phyloP scores from a whole-genome alignment of 768 basidiomycete genomes.

The Hemileccinum rubropunctum region DNA sequence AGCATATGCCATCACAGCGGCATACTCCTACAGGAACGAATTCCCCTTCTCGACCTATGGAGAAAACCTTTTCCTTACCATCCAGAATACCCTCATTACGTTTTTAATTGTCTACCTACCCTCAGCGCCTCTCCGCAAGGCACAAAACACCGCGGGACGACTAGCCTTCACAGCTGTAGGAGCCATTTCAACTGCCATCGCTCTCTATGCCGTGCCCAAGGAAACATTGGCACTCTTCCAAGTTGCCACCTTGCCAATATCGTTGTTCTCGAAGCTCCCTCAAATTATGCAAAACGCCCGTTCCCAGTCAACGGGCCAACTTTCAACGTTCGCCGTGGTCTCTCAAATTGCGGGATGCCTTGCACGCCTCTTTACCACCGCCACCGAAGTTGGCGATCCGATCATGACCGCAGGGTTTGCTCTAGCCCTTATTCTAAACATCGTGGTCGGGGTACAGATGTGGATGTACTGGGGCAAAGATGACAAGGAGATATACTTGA shows the following conservation, averaged over 20 bases:
- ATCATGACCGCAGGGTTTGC: slow-evolving; percentile 83
- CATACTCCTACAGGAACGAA: slow-evolving; percentile 78
- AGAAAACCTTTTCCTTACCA: slow-evolving; percentile 90
- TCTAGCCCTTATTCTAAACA: slow-evolving; percentile 78
- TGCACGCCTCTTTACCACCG: slow-evolving; percentile 91
- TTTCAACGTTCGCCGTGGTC: slow-evolving; percentile 89
- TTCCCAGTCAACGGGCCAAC: slow-evolving; percentile 82
- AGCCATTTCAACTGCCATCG: slow-evolving; percentile 34
- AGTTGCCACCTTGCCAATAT: slow-evolving; percentile 83
- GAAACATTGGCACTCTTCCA: slow-evolving; percentile 67
- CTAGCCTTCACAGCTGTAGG: slow-evolving; percentile 32
- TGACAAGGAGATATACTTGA: slow-evolving; percentile 28
- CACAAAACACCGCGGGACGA: slow-evolving; percentile 28
- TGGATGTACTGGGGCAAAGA: slow-evolving; percentile 78
- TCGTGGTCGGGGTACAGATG: slow-evolving; percentile 82
- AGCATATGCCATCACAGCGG: slow-evolving; percentile 84
- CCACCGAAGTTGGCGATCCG: slow-evolving; percentile 81
- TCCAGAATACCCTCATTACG: slow-evolving; percentile 87
- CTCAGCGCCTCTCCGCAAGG: slow-evolving; percentile 24
- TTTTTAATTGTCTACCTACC: slow-evolving; percentile 79
- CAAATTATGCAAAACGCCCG: slow-evolving; percentile 85
- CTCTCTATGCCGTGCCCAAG: slow-evolving; percentile 48
- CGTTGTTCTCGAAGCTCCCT: slow-evolving; percentile 89
- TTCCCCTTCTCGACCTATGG: slow-evolving; percentile 98
- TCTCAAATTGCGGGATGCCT: slow-evolving; percentile 87